Conservation (phyloP, 192 early-diverging fungal species). For the Podila verticillata region DNA sequence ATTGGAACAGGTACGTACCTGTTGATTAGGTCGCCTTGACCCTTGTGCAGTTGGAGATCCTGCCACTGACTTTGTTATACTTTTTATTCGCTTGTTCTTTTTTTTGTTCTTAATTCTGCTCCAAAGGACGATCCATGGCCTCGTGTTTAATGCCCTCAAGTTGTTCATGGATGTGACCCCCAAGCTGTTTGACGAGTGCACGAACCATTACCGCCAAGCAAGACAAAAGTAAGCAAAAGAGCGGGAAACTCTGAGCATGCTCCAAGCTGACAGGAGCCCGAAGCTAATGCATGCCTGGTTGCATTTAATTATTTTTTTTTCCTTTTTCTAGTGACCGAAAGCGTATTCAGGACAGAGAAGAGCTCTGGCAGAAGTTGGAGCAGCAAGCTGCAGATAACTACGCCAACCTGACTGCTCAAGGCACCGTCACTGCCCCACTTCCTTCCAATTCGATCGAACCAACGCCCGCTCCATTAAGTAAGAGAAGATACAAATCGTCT, state of each 20-base stretch:
- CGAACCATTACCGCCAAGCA: constrained; percentile 90
- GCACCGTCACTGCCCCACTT: constrained; percentile 24
- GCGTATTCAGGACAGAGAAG: constrained; percentile 81
- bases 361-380: constrained; percentile 85
- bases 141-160: constrained; percentile 97
- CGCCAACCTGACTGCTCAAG: constrained; percentile 36
- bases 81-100: too few relatives aligned
- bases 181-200: constrained; percentile 95
- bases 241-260: too few relatives aligned
- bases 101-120: too few relatives aligned
- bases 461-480: constrained; percentile 41
- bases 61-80: neutral
- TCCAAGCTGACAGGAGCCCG: too few relatives aligned
- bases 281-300: too few relatives aligned
- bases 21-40: neutral
- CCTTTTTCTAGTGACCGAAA: constrained; percentile 76
- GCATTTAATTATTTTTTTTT: too few relatives aligned
- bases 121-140: constrained; percentile 90
- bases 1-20: constrained; percentile 91
- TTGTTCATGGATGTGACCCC: constrained; percentile 98
- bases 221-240: constrained; percentile 77
- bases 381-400: constrained; percentile 52
- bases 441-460: constrained; percentile 19
- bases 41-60: neutral
- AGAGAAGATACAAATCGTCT: neutral